phyloP scores from a whole-genome alignment of 2,329 filamentous ascomycete species.

The Fusarium palustre region DNA sequence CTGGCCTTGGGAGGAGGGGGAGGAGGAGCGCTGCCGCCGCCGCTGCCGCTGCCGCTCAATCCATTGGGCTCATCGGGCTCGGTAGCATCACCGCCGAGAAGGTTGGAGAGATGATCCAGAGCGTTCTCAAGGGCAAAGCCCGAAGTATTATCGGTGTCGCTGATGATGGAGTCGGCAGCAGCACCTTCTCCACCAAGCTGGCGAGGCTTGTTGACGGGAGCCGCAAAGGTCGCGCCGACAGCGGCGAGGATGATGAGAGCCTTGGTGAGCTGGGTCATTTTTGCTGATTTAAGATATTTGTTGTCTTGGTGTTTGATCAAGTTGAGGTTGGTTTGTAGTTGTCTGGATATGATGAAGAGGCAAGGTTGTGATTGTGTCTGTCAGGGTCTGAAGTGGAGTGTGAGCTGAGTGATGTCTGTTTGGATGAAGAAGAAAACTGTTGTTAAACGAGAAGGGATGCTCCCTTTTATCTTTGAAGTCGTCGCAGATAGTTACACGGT shows the following conservation, averaged over 20 bases:
- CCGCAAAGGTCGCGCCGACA: background rate
- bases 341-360: background rate
- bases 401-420: background rate
- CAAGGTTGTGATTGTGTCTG: background rate
- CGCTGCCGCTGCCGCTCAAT: background rate
- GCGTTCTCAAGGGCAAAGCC: background rate
- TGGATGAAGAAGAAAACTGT: rapidly evolving
- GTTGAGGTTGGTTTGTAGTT: background rate
- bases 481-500: background rate
- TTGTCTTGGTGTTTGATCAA: background rate
- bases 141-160: background rate
- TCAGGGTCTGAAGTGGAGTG: background rate
- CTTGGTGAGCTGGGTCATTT: conserved; percentile 7
- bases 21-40: background rate
- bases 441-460: rapidly evolving
- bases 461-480: background rate
- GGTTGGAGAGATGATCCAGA: background rate
- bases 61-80: background rate
- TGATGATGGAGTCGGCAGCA: background rate
- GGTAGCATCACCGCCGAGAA: background rate
- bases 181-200: conserved; percentile 11
- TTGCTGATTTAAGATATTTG: background rate
- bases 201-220: background rate
- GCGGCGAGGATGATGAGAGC: background rate
- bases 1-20: background rate